These are phyloP conservation scores for Ramularia collo-cygni DNA, from an alignment of 2,329 filamentous ascomycete species.

Conservation along the genomic window DNA sequence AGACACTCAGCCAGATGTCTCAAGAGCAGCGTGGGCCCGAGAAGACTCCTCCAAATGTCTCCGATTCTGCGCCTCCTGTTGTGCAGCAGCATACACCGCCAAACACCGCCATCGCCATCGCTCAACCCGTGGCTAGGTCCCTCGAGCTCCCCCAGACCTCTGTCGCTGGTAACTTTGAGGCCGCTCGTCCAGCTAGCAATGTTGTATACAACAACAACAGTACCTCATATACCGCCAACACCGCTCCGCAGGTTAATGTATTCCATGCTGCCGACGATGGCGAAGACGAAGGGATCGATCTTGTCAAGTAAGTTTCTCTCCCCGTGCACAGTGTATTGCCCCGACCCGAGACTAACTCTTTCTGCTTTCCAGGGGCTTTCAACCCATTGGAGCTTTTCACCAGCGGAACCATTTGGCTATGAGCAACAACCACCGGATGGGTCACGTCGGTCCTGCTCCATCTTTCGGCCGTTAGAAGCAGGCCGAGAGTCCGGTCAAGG, in stretches of 20 bases:
- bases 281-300: slow-evolving; percentile 42
- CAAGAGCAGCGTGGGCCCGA: slow-evolving; percentile 10
- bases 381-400: slow-evolving; percentile 44
- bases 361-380: slow-evolving; percentile 37
- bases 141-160: slow-evolving; percentile 17
- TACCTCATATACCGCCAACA: slow-evolving; percentile 5
- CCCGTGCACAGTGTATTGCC: neutral
- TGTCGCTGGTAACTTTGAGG: slow-evolving; percentile 16
- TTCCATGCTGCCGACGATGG: slow-evolving; percentile 36
- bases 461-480: slow-evolving; percentile 18
- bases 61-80: slow-evolving; percentile 7
- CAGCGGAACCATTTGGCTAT: slow-evolving; percentile 29
- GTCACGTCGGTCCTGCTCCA: slow-evolving; percentile 9
- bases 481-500: no score
- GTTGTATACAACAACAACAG: slow-evolving; percentile 5
- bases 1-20: slow-evolving; percentile 26
- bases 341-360: slow-evolving; percentile 10
- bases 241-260: slow-evolving; percentile 10
- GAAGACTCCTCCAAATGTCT: slow-evolving; percentile 16
- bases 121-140: slow-evolving; percentile 14
- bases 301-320: slow-evolving; percentile 40
- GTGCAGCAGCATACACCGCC: slow-evolving; percentile 21
- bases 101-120: slow-evolving; percentile 15
- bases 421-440: slow-evolving; percentile 16
- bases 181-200: slow-evolving; percentile 10